A percentile compares a stretch with the other conserved stretches of the same genome.
Evolutionary conservation across 768 basidiomycete species (phyloP).

Genomic region (Russula virescens): DNA sequence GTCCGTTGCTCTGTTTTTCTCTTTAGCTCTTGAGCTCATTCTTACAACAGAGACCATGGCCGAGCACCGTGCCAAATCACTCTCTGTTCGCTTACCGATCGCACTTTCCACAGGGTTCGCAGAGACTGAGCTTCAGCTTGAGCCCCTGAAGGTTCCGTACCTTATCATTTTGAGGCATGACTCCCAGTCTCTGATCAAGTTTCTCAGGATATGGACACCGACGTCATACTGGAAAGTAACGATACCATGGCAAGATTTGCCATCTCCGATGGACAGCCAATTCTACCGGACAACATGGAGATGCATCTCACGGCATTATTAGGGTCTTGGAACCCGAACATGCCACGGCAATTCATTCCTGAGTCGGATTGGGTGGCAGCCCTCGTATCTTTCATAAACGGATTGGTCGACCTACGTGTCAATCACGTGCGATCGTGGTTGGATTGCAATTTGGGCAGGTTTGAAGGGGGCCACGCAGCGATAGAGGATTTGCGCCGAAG

Average conservation of each 20-base stretch:
- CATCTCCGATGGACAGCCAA: slow-evolving; percentile 27
- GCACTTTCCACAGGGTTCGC: slow-evolving; percentile 45
- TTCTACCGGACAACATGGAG: slow-evolving; percentile 27
- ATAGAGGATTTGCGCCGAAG: slow-evolving; percentile 42
- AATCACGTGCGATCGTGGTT: slow-evolving; percentile 49
- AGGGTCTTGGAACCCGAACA: slow-evolving; percentile 30
- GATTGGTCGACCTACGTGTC: slow-evolving; percentile 39
- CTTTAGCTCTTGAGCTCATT: not conserved
- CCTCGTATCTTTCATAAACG: slow-evolving; percentile 36
- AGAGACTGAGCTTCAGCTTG: slow-evolving; percentile 41
- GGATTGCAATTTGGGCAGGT: slow-evolving; percentile 42
- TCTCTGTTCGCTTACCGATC: slow-evolving; percentile 38
- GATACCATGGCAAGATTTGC: slow-evolving; percentile 36
- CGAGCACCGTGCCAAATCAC: slow-evolving; percentile 37
- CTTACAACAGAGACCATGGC: slow-evolving; percentile 42
- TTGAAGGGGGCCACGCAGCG: slow-evolving; percentile 39
- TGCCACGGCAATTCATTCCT: slow-evolving; percentile 31
- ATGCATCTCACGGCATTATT: slow-evolving; percentile 25
- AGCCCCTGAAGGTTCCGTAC: slow-evolving; percentile 44
- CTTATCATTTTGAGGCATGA: no score
- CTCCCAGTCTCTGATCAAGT: not conserved
- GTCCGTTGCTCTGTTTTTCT: slow-evolving; percentile 34
- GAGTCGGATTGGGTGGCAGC: slow-evolving; percentile 41
- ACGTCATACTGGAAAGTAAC: slow-evolving; percentile 34
- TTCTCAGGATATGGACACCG: slow-evolving; percentile 49